Conservation (phyloP, 2,329 filamentous ascomycete genomes). For the Exophiala sp. region DNA sequence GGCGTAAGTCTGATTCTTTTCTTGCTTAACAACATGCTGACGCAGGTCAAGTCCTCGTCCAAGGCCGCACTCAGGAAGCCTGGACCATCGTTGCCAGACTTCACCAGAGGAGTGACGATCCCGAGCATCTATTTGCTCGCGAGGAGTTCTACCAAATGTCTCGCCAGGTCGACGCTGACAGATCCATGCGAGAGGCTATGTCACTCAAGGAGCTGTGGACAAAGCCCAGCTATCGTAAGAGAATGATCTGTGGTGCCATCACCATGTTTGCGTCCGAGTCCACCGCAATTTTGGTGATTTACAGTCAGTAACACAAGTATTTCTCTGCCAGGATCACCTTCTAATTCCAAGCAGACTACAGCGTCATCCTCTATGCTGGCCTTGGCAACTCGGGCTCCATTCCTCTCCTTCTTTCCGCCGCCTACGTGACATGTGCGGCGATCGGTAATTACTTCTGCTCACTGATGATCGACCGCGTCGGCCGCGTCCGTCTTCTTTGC, state of each 20-base stretch:
- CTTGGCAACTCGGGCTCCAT: constrained; percentile 7
- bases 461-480: constrained; percentile 13
- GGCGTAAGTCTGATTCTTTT: neutral
- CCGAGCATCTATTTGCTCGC: constrained; percentile 2
- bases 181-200: too few relatives aligned
- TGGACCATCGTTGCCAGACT: constrained; percentile 21
- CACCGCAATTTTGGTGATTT: constrained; percentile 7
- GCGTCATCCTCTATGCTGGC: constrained; percentile 5
- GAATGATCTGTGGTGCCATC: constrained; percentile 3
- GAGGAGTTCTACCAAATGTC: constrained; percentile 1
- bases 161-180: too few relatives aligned
- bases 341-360: neutral
- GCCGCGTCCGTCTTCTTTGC: constrained; percentile 27
- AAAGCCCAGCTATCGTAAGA: too few relatives aligned
- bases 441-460: constrained; percentile 3
- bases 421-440: constrained; percentile 7
- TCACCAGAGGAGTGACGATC: constrained; percentile 16
- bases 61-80: constrained; percentile 12
- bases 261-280: constrained; percentile 7
- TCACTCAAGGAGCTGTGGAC: too few relatives aligned
- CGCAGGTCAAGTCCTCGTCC: neutral
- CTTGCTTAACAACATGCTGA: neutral
- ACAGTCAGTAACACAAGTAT: neutral
- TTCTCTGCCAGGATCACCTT: too few relatives aligned
- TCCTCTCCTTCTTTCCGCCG: constrained; percentile 2